Evolutionary conservation across 306 rosid species (phyloP).

Genomic region (Quercus parvula): DNA sequence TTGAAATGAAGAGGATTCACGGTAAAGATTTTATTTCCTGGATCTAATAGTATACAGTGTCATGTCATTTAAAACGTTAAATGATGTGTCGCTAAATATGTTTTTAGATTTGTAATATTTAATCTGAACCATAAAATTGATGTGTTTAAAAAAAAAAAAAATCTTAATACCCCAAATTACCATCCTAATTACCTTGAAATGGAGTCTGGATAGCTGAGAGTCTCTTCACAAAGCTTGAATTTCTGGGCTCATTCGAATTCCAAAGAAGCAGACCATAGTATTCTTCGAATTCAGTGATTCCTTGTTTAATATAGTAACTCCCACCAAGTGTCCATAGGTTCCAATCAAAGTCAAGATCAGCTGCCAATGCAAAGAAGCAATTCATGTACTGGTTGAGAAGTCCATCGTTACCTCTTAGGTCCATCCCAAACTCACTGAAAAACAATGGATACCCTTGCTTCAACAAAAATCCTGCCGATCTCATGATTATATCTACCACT

Average conservation of each 20-base stretch:
- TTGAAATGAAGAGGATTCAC: no score
- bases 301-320: constrained; percentile 70
- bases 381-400: constrained; percentile 70
- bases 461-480: constrained; percentile 50
- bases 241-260: constrained; percentile 57
- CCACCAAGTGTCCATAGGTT: constrained; percentile 84
- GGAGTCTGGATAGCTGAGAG: constrained; percentile 68
- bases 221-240: constrained; percentile 43
- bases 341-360: constrained; percentile 78
- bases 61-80: no score
- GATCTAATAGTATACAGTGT: no score
- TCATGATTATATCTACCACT: constrained; percentile 43
- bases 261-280: constrained; percentile 52
- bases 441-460: constrained; percentile 75
- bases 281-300: constrained; percentile 70
- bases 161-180: no score
- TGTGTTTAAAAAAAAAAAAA: not conserved
- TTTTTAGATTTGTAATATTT: no score
- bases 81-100: no score
- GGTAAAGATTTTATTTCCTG: no score
- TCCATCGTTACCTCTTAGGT: constrained; percentile 64
- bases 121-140: no score
- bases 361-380: constrained; percentile 63
- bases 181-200: constrained; percentile 52
- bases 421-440: constrained; percentile 77